Evolutionary conservation across 2,329 filamentous ascomycete species (phyloP), one percentile per base, ranked within the genome.

Genomic region (Colletotrichum graminicola): DNA sequence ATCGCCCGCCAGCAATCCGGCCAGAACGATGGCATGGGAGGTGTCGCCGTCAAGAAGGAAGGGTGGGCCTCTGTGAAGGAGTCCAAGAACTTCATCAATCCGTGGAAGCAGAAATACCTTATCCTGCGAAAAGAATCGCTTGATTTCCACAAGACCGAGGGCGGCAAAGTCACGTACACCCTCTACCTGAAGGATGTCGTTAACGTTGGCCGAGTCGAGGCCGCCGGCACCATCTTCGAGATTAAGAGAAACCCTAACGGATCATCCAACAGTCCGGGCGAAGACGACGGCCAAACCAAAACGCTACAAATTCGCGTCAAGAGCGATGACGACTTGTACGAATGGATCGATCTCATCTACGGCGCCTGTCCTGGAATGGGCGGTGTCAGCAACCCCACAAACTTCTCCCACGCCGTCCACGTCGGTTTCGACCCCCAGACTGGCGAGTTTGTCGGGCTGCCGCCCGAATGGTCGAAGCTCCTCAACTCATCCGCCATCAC

Each of bases 291-390:
- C 43, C 89, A 91, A 11, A 93, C 92, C 70, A 94, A 93, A 80
- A 93, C 94, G 4, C 89, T 98, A 63, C 94, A 96, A 74, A 96
- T 97, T 80, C 94, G 93, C 80, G 94, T 98, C 77, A 97, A 98
- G 83, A 93, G 91, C 67, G 96, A 99, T 78, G 95, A 97, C 78
- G 96, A 99, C 76, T 90, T 99, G 65, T 99, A 99, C 82, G 94
- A 97, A 77, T 99, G 96, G 96, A 97, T 98, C 78, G 96, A 99
- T 81, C 94, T 95, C 80, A 97, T 99, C 75, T 98, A 98, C 80
- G 94, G 95, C 76, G 92, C 95, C 74, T 98, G 95, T 81, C 96
- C 96, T 23, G 95, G 94, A 73, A 97, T 98, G 94, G 95, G 96
- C 73, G 96, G 96, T 76, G 96, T 99, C 67, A 98, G 95, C 83